Evolutionary conservation across 1,284 basidiomycete genomes (phyloP).

Genomic region (Rhodotorula mucilaginosa): DNA sequence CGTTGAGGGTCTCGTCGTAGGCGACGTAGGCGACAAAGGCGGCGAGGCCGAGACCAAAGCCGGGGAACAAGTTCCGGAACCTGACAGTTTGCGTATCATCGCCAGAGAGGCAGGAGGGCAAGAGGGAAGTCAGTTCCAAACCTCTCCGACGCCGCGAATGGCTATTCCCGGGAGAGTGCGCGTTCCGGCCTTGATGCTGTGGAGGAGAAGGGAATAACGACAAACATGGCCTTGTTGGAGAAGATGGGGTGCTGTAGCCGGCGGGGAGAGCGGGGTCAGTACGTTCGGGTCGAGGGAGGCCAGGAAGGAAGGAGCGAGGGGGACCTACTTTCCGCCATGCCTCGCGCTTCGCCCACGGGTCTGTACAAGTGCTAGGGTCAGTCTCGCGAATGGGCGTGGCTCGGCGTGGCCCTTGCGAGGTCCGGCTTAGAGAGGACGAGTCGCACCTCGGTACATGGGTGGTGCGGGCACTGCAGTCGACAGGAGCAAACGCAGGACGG

Average conservation of each 20-base stretch:
- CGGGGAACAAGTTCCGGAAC: conserved; percentile 85
- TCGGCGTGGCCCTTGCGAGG: background rate
- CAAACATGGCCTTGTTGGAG: conserved; percentile 63
- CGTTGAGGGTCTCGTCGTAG: conserved; percentile 60
- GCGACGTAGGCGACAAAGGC: conserved; percentile 87
- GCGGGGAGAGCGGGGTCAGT: background rate
- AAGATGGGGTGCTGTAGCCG: conserved; percentile 66
- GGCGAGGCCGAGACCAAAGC: conserved; percentile 84
- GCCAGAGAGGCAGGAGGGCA: background rate
- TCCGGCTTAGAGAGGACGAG: background rate
- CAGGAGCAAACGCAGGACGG: background rate
- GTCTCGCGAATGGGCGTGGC: background rate
- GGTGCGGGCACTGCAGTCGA: conserved; percentile 38
- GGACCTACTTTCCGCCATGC: conserved; percentile 71
- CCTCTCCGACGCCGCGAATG: no score
- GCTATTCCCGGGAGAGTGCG: no score
- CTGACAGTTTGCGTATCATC: conserved; percentile 45
- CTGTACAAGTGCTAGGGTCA: conserved; percentile 46
- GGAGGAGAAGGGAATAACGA: no score
- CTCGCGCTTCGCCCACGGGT: conserved; percentile 91
- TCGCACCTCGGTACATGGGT: conserved; percentile 63
- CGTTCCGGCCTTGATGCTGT: no score
- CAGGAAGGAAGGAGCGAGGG: no score
- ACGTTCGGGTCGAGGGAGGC: background rate
- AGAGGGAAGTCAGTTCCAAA: no score